These are phyloP conservation scores for Verticillium tricorpus DNA, from an alignment of 2,329 filamentous ascomycete genomes.

Conservation along the genomic window DNA sequence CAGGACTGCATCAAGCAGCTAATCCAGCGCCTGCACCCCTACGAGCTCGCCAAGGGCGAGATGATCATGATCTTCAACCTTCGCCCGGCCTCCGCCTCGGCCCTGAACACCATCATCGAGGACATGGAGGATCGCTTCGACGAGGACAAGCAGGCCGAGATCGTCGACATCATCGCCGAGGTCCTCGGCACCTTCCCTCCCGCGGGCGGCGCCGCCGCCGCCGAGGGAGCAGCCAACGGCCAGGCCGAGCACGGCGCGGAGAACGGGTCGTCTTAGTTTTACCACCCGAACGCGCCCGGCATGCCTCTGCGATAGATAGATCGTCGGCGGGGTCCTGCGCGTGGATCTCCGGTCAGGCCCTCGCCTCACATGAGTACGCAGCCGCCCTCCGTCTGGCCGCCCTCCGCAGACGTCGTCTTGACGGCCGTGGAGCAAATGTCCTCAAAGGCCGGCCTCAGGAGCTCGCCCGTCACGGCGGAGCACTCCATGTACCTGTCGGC, in stretches of 20 bases:
- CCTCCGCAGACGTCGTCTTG: constrained; percentile 37
- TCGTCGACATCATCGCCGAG: constrained; percentile 51
- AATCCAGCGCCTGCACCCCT: constrained; percentile 49
- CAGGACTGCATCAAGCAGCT: constrained; percentile 47
- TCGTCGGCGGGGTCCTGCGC: background rate
- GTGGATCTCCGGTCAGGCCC: background rate
- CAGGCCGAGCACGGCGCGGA: constrained; percentile 34
- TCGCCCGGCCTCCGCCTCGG: constrained; percentile 51
- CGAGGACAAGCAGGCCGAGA: constrained; percentile 53
- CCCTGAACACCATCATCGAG: constrained; percentile 60
- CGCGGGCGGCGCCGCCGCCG: constrained; percentile 22
- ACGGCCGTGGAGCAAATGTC: constrained; percentile 56
- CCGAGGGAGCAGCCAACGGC: constrained; percentile 18
- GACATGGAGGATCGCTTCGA: constrained; percentile 58
- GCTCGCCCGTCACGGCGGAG: constrained; percentile 55
- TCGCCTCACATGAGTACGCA: constrained; percentile 37
- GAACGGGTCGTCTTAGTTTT: constrained; percentile 22
- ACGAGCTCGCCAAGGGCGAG: constrained; percentile 63
- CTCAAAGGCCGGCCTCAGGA: constrained; percentile 53
- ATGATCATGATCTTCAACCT: constrained; percentile 65
- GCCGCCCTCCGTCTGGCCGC: constrained; percentile 51
- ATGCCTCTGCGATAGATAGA: background rate
- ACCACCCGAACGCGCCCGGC: constrained; percentile 4
- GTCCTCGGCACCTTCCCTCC: constrained; percentile 51
- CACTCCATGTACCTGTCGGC: constrained; percentile 62